Conservation (phyloP, 352 stramenopile genomes). For the Saprolegnia diclina region DNA sequence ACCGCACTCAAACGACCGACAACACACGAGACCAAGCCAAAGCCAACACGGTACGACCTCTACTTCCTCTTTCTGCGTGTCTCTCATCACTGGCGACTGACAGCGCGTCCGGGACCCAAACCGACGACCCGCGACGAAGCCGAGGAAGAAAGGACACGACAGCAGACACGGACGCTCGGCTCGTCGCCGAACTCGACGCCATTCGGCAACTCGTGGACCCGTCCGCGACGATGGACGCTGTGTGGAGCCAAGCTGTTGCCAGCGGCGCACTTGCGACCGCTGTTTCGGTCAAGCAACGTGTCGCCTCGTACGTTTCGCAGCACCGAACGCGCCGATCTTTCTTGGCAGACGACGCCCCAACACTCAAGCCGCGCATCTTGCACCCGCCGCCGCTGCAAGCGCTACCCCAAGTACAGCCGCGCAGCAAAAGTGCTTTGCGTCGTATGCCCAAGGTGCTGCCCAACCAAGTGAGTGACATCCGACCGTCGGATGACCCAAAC, state of each 20-base stretch:
- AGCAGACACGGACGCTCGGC: neutral
- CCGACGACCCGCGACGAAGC: neutral
- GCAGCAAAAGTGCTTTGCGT: neutral
- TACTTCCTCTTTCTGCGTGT: too few species aligned
- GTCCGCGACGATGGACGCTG: neutral
- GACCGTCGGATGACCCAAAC: neutral
- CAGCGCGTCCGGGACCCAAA: neutral
- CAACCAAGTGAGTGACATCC: neutral
- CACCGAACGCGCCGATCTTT: neutral
- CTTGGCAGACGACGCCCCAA: too few species aligned
- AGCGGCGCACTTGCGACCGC: constrained; percentile 7
- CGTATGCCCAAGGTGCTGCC: neutral
- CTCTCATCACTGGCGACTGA: too few species aligned
- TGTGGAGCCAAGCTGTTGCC: constrained; percentile 8
- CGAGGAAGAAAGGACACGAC: neutral
- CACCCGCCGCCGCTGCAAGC: neutral
- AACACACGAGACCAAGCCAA: neutral
- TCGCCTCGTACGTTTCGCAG: neutral
- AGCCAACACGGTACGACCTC: neutral
- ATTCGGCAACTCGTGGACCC: constrained; percentile 18
- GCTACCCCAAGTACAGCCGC: neutral
- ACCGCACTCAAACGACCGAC: neutral
- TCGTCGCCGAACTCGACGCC: constrained; percentile 9
- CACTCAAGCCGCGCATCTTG: neutral
- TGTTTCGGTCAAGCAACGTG: constrained; percentile 18